Evolutionary conservation across 2,329 filamentous ascomycete genomes (phyloP).

Genomic region (Pyricularia pennisetigena): DNA sequence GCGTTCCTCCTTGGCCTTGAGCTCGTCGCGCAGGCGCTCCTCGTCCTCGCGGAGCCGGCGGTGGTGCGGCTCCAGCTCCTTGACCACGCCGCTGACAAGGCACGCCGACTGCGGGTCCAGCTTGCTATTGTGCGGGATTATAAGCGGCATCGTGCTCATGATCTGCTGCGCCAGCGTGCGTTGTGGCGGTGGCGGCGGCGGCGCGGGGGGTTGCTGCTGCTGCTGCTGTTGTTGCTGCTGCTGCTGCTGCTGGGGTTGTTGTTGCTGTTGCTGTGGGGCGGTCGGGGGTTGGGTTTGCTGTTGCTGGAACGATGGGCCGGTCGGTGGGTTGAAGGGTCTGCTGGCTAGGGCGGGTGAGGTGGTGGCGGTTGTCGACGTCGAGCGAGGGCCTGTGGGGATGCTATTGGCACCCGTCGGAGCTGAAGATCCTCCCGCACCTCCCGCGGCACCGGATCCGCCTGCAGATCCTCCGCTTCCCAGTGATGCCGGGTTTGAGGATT

Average conservation of each 20-base stretch:
- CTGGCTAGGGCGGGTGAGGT: slow-evolving; percentile 24
- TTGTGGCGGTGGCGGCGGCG: neutral
- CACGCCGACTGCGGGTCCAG: slow-evolving; percentile 36
- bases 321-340: slow-evolving; percentile 47
- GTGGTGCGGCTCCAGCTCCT: slow-evolving; percentile 44
- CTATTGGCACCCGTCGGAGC: slow-evolving; percentile 25
- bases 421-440: slow-evolving; percentile 15
- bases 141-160: slow-evolving; percentile 36
- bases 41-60: slow-evolving; percentile 47
- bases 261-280: slow-evolving; percentile 18
- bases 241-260: neutral
- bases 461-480: slow-evolving; percentile 8
- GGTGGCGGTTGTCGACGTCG: slow-evolving; percentile 10
- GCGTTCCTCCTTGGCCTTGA: slow-evolving; percentile 42
- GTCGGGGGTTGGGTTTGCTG: slow-evolving; percentile 21
- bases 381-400: slow-evolving; percentile 40
- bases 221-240: neutral
- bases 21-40: slow-evolving; percentile 43
- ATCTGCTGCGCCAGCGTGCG: slow-evolving; percentile 42
- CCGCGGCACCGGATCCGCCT: neutral
- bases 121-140: slow-evolving; percentile 39
- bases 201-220: slow-evolving; percentile 3
- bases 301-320: slow-evolving; percentile 36
- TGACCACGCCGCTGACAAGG: slow-evolving; percentile 35
- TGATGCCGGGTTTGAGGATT: neutral